phyloP scores from a whole-genome alignment of 169 alveolate genomes.

The Pseudocohnilembus persalinus region DNA sequence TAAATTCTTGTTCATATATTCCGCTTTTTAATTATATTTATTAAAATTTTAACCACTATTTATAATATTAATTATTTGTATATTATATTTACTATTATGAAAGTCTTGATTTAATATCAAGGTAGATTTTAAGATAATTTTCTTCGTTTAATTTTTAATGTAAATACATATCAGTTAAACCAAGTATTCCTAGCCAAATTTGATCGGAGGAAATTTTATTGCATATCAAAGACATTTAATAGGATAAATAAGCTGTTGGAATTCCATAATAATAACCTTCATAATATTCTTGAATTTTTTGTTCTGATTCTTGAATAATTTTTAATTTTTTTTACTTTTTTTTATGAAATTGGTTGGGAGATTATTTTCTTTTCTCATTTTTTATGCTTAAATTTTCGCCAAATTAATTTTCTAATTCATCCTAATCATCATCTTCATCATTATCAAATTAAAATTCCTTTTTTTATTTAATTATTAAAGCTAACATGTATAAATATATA shows the following conservation, averaged over 20 bases:
- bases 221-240: constrained; percentile 19
- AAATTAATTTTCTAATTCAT: constrained; percentile 19
- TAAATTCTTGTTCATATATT: no score
- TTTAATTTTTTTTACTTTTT: constrained; percentile 11
- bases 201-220: constrained; percentile 38
- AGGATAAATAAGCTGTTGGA: constrained; percentile 32
- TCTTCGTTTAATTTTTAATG: constrained; percentile 29
- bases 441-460: constrained; percentile 16
- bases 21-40: no score
- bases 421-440: constrained; percentile 17
- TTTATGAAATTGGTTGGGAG: background rate
- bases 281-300: constrained; percentile 30
- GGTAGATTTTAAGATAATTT: constrained; percentile 20
- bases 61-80: no score
- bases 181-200: constrained; percentile 43
- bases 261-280: constrained; percentile 37
- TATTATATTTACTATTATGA: no score
- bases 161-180: constrained; percentile 37
- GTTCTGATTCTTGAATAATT: constrained; percentile 1
- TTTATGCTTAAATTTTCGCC: constrained; percentile 2
- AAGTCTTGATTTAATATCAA: no score
- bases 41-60: no score
- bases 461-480: background rate
- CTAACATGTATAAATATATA: background rate
- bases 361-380: constrained; percentile 7